phyloP scores from a whole-genome alignment of 106 monocot species.

The Acorus calamus region DNA sequence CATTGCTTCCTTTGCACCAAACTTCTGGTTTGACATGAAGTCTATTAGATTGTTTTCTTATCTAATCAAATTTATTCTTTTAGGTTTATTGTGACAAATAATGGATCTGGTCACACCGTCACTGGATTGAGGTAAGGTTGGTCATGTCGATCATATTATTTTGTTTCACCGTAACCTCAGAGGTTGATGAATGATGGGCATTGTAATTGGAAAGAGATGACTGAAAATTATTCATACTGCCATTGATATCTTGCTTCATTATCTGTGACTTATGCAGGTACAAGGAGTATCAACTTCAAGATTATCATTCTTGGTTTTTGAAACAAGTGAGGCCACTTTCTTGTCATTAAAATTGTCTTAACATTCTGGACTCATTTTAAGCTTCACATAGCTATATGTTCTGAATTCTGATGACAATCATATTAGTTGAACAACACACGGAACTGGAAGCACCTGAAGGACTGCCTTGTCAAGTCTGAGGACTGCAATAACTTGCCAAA shows the following conservation, averaged over 20 bases:
- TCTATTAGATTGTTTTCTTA: background rate
- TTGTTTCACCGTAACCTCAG: too few relatives aligned
- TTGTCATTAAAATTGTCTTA: too few relatives aligned
- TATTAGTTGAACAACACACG: slow-evolving; percentile 66
- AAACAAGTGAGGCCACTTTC: slow-evolving; percentile 42
- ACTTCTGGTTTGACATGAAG: slow-evolving; percentile 46
- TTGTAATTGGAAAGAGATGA: too few relatives aligned
- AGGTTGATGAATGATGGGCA: too few relatives aligned
- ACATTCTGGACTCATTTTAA: too few relatives aligned
- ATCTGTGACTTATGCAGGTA: slow-evolving; percentile 29
- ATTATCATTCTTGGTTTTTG: slow-evolving; percentile 75
- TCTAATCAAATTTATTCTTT: slow-evolving; percentile 4
- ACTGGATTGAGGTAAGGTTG: slow-evolving; percentile 53
- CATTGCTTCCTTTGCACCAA: too few relatives aligned
- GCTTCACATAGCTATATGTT: too few relatives aligned
- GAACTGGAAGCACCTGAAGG: slow-evolving; percentile 74
- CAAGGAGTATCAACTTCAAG: slow-evolving; percentile 96
- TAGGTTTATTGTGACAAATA: slow-evolving; percentile 89
- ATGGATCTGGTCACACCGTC: slow-evolving; percentile 69
- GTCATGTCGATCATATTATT: too few relatives aligned
- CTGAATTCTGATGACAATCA: too few relatives aligned
- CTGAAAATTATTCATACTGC: too few relatives aligned
- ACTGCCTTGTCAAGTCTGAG: slow-evolving; percentile 79
- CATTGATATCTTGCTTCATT: too few relatives aligned
- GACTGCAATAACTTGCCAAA: slow-evolving; percentile 71